Conservation (phyloP, 495 filamentous ascomycete species). For the Aspergillus cristatus region DNA sequence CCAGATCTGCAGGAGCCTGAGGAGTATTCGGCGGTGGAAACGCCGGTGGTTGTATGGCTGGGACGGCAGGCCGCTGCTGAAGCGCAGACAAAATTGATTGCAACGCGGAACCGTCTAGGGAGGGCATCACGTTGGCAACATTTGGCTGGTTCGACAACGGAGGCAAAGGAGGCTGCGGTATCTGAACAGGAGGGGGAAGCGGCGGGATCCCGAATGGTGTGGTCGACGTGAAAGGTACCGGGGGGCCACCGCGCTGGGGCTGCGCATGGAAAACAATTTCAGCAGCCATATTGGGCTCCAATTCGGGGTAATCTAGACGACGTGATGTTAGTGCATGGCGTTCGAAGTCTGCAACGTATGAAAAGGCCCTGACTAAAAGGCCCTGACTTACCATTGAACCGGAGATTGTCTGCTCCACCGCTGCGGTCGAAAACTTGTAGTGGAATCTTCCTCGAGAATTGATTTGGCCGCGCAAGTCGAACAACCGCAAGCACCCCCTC, state of each 20-base stretch:
- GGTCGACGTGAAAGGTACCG: constrained; percentile 34
- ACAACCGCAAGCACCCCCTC: constrained; percentile 85
- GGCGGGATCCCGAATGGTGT: constrained; percentile 35
- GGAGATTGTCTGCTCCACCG: constrained; percentile 56
- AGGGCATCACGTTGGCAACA: constrained; percentile 39
- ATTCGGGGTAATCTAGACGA: constrained; percentile 60
- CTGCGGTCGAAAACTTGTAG: constrained; percentile 81
- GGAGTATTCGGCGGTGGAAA: constrained; percentile 26
- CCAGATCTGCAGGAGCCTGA: constrained; percentile 43
- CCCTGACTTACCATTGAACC: constrained; percentile 64
- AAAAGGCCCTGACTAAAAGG: too few species aligned
- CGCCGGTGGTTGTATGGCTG: constrained; percentile 26
- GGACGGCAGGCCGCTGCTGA: constrained; percentile 39
- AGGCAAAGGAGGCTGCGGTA: constrained; percentile 23
- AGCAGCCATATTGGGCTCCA: constrained; percentile 67
- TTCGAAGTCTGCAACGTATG: constrained; percentile 1
- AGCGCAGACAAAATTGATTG: constrained; percentile 60
- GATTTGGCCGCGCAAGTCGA: constrained; percentile 58
- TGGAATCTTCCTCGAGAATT: constrained; percentile 60
- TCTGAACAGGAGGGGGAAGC: constrained; percentile 25
- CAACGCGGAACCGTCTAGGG: constrained; percentile 61
- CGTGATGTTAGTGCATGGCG: constrained; percentile 9
- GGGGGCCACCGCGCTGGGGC: constrained; percentile 37
- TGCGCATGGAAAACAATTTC: constrained; percentile 75
- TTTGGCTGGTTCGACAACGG: constrained; percentile 30